phyloP scores from a whole-genome alignment of 306 rosid genomes.

The Castanospermum australe region DNA sequence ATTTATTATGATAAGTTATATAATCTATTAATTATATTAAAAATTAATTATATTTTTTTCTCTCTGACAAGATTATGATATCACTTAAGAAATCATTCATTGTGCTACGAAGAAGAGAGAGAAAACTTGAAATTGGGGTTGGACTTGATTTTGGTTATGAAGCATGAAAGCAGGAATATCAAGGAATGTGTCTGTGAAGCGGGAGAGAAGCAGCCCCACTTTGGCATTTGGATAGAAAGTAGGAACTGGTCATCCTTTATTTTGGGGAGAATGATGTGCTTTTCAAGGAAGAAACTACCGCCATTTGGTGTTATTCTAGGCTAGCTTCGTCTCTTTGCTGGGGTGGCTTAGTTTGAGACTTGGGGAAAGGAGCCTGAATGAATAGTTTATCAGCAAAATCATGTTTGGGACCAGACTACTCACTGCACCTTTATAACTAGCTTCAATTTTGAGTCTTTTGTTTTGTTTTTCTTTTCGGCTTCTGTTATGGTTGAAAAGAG shows the following conservation, averaged over 20 bases:
- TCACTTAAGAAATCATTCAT: background rate
- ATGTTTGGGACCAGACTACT: slow-evolving; percentile 42
- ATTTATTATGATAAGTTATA: too few relatives aligned
- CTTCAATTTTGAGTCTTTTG: slow-evolving; percentile 16
- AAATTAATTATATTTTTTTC: too few relatives aligned
- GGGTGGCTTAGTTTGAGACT: slow-evolving; percentile 25
- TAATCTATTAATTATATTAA: too few relatives aligned
- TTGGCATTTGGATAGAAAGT: slow-evolving; percentile 21
- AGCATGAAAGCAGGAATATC: slow-evolving; percentile 38
- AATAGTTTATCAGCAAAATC: slow-evolving; percentile 20
- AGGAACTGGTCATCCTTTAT: slow-evolving; percentile 44
- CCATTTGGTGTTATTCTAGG: slow-evolving; percentile 45
- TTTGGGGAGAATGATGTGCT: slow-evolving; percentile 50
- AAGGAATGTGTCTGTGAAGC: slow-evolving; percentile 39
- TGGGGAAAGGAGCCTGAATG: background rate
- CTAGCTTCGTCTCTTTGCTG: slow-evolving; percentile 33
- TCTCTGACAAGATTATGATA: too few relatives aligned
- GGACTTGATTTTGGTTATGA: background rate
- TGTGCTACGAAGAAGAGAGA: slow-evolving; percentile 18
- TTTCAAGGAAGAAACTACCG: slow-evolving; percentile 36
- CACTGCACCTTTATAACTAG: slow-evolving; percentile 15
- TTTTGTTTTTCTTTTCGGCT: background rate
- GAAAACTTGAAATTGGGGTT: slow-evolving; percentile 18
- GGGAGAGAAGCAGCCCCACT: slow-evolving; percentile 37
- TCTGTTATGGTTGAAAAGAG: slow-evolving; percentile 1